Conservation (phyloP, 1,139 yeast species). For the Geotrichum candidum region DNA sequence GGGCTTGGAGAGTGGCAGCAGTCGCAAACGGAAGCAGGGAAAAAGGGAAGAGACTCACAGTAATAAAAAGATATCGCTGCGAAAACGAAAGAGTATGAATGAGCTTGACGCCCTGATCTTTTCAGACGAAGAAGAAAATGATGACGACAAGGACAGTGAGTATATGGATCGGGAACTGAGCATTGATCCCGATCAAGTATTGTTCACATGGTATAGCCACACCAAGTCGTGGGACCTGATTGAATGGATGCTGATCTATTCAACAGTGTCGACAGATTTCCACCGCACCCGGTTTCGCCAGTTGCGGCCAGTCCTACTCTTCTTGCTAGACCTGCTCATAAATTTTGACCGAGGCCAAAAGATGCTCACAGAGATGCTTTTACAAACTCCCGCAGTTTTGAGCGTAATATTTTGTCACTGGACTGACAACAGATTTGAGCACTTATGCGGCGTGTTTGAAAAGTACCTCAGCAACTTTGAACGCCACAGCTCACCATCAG, state of each 20-base stretch:
- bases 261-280: background rate
- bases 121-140: background rate
- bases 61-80: background rate
- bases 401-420: background rate
- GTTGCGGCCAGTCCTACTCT: background rate
- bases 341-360: background rate
- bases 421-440: background rate
- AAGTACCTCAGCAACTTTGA: background rate
- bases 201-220: background rate
- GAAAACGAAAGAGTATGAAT: background rate
- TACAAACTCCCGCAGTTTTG: background rate
- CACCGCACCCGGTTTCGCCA: constrained; percentile 1
- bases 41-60: background rate
- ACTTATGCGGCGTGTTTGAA: background rate
- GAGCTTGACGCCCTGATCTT: background rate
- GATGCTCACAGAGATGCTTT: background rate
- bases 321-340: background rate
- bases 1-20: background rate
- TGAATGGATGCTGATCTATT: constrained; percentile 1
- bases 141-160: background rate
- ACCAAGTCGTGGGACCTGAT: background rate
- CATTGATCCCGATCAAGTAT: background rate
- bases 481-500: background rate
- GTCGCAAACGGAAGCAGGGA: background rate
- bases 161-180: background rate